Percentiles rank a stretch among this genome's conserved stretches.
These are phyloP conservation scores for Labyrinthula sp. DNA, from an alignment of 352 stramenopile species.

Conservation along the genomic window DNA sequence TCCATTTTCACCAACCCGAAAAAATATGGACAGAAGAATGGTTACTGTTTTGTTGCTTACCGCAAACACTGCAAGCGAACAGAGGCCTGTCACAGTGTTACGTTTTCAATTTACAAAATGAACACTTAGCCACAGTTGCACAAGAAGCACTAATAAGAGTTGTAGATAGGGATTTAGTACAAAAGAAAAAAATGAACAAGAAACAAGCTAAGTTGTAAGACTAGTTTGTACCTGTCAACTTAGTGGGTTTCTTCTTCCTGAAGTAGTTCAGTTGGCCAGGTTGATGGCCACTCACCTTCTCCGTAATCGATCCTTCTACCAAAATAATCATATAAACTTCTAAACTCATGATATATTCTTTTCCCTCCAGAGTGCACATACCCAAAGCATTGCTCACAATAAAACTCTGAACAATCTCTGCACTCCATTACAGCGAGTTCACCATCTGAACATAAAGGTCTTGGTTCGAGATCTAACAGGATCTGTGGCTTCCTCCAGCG, in stretches of 20 bases:
- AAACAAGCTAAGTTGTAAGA: too few species aligned
- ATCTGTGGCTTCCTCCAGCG: constrained; percentile 62
- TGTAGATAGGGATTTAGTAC: too few species aligned
- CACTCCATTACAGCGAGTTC: constrained; percentile 55
- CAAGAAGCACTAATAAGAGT: constrained; percentile 5
- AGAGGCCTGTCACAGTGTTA: not conserved
- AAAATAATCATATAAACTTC: constrained; percentile 66
- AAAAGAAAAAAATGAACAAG: too few species aligned
- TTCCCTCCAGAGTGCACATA: constrained; percentile 59
- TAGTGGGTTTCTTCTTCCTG: too few species aligned
- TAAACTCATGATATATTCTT: constrained; percentile 52
- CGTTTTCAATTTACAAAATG: not conserved
- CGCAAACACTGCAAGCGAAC: not conserved
- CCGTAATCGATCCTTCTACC: constrained; percentile 64
- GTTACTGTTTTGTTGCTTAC: constrained; percentile 1
- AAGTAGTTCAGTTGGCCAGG: constrained; percentile 60
- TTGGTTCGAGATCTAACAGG: constrained; percentile 61
- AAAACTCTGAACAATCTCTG: constrained; percentile 59
- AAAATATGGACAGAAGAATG: constrained; percentile 6
- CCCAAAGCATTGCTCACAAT: constrained; percentile 58
- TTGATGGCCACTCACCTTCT: constrained; percentile 59
- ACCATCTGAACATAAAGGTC: constrained; percentile 65
- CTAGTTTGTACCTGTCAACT: too few species aligned
- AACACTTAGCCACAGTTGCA: constrained; percentile 1
- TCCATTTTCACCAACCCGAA: constrained; percentile 6